Evolutionary conservation across 2,329 filamentous ascomycete species (phyloP).

Genomic region (Arthrobotrys sinensis): DNA sequence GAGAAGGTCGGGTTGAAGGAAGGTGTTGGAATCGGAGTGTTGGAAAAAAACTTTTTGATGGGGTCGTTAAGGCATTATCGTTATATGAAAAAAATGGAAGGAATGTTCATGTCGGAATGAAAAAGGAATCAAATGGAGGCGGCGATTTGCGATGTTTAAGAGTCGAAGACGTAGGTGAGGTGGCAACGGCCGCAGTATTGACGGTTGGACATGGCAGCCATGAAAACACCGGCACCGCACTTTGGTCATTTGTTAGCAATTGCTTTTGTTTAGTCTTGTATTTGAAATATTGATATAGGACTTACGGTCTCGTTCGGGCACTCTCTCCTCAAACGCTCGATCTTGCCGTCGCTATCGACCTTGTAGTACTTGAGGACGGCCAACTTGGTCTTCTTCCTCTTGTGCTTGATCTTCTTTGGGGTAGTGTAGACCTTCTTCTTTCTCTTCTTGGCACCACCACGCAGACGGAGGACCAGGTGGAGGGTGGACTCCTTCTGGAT

Average conservation of each 20-base stretch:
- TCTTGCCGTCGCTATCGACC: conserved; percentile 99
- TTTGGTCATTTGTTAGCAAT: conserved; percentile 69
- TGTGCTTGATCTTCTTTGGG: conserved; percentile 99
- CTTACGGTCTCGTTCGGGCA: conserved; percentile 91
- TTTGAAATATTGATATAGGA: conserved; percentile 66
- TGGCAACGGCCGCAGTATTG: conserved; percentile 82
- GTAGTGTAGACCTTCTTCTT: conserved; percentile 99
- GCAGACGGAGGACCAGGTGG: conserved; percentile 64
- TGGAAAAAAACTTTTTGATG: conserved; percentile 21
- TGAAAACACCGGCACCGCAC: conserved; percentile 99
- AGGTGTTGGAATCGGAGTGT: conserved; percentile 11
- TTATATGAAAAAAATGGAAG: conserved; percentile 33
- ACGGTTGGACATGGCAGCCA: conserved; percentile 99
- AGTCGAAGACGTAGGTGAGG: conserved; percentile 65
- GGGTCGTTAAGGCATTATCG: conserved; percentile 37
- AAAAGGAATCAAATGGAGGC: conserved; percentile 41
- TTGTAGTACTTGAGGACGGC: conserved; percentile 99
- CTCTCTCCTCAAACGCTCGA: conserved; percentile 98
- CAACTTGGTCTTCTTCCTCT: conserved; percentile 99
- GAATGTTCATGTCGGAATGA: conserved; percentile 41
- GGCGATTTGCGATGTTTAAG: conserved; percentile 58
- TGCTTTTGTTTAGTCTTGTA: conserved; percentile 12
- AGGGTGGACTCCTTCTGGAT: conserved; percentile 93
- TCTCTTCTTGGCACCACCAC: conserved; percentile 86
- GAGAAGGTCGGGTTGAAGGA: conserved; percentile 8